Base-by-base conservation (phyloP, 1,284 basidiomycete species). In the Leccinum subrobustum region DNA sequence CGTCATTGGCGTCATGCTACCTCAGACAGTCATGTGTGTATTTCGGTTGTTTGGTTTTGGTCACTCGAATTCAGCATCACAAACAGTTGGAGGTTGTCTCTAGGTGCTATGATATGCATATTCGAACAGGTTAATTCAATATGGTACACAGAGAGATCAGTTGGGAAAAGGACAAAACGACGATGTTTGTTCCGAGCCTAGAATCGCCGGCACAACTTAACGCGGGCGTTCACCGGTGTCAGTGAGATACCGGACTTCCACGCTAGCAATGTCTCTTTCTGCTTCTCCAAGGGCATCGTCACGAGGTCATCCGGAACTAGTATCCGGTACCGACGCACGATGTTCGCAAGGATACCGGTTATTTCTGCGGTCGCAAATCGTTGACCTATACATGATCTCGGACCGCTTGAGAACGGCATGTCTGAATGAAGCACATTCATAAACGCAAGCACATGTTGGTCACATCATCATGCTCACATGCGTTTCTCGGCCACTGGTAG, bases 401-500 rank as follows among this genome's bases (percentile, higher is more conserved):
- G 25, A 25, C 25, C 25, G 25, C 25, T 25, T 25, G 25, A 25
- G 25, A 25, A 25, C 25, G 25, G 25, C 25, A 25, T 25, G 25
- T 25, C 25, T 25, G 25, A 25, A 25, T 25, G 25, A 25, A 25
- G 25, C 25, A 25, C 25, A 27, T 1, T 27, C 25, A 27, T 27
- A 27, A 27, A 27, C 25, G 25, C 25, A 27, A 27, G 25, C 6
- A 27, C 25, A 27, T 27, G 25, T 27, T 27, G 25, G 25, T 27
- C 25, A 27, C 25, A 27, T 27, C 25, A 27, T 27, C 0, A 18
- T 14, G 9, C 70, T 61, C 51, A 72, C 68, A 73, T 37, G 71
- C 75, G 42, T 73, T 58, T 55, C 74, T 71, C n/a, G 76, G 77
- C 77, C 77, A 79, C 23, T 70, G 68, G 50, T 76, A 76, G 2